Percentiles rank a stretch among this genome's conserved stretches.
These are phyloP conservation scores for Solanum chacoense DNA, from an alignment of 305 asterid species.

Conservation along the genomic window DNA sequence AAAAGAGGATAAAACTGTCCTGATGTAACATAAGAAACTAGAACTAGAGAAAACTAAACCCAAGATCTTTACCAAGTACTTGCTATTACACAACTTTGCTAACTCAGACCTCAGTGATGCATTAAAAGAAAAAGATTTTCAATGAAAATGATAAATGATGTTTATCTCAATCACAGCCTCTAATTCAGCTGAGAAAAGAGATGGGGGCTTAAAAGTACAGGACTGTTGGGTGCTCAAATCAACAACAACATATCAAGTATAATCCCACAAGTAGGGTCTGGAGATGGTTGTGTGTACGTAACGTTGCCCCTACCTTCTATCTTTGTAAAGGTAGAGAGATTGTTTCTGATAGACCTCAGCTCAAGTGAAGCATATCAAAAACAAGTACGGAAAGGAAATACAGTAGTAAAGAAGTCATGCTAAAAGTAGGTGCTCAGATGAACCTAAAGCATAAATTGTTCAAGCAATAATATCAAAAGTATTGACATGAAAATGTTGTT, in stretches of 20 bases:
- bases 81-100: not conserved
- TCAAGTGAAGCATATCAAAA: not conserved
- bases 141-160: not conserved
- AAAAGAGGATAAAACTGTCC: not conserved
- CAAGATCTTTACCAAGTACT: not conserved
- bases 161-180: not conserved
- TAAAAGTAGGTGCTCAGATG: not conserved
- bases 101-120: not conserved
- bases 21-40: not conserved
- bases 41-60: not conserved
- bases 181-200: not conserved
- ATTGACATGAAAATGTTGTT: not conserved
- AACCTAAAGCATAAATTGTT: not conserved
- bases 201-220: not conserved
- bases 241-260: not conserved
- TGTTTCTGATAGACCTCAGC: not conserved
- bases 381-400: not conserved
- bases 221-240: not conserved
- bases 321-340: not conserved
- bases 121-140: not conserved
- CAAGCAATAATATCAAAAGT: not conserved
- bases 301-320: not conserved
- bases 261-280: not conserved
- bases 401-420: not conserved
- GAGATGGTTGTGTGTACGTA: not conserved